Percentiles rank a stretch among this genome's conserved stretches.
phyloP scores from a whole-genome alignment of 2,329 filamentous ascomycete genomes.

The Lachnellula cervina region DNA sequence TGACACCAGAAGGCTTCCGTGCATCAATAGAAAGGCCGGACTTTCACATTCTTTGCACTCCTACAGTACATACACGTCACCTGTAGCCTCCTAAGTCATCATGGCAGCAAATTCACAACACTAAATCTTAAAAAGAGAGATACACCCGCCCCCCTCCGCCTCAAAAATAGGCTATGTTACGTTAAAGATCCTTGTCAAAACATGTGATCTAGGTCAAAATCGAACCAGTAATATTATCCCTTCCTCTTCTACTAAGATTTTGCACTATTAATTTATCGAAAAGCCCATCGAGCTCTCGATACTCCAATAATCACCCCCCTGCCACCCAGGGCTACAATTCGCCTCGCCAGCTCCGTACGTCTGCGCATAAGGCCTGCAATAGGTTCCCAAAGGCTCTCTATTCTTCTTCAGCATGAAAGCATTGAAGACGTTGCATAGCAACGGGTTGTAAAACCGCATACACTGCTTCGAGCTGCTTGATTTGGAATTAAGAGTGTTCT shows the following conservation, averaged over 20 bases:
- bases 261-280: neutral
- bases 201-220: constrained; percentile 62
- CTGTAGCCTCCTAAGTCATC: too few relatives aligned
- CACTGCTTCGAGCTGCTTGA: neutral
- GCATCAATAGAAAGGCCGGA: too few relatives aligned
- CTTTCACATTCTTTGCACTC: too few relatives aligned
- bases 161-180: too few relatives aligned
- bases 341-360: constrained; percentile 3
- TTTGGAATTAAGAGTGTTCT: constrained; percentile 13
- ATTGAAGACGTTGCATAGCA: constrained; percentile 33
- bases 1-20: too few relatives aligned
- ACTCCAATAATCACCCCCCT: constrained; percentile 8
- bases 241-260: constrained; percentile 15
- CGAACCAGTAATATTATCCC: constrained; percentile 43
- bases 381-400: constrained; percentile 32
- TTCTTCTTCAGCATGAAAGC: constrained; percentile 37
- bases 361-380: constrained; percentile 35
- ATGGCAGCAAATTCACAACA: too few relatives aligned
- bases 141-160: too few relatives aligned
- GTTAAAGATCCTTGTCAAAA: constrained; percentile 46
- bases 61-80: too few relatives aligned
- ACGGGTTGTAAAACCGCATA: constrained; percentile 4
- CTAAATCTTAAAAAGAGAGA: too few relatives aligned
- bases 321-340: constrained; percentile 9
- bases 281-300: constrained; percentile 16